A percentile compares a stretch with the other conserved stretches of the same genome.
These are phyloP conservation scores for Chaetomium tenue DNA, from an alignment of 495 filamentous ascomycete species.

Conservation along the genomic window DNA sequence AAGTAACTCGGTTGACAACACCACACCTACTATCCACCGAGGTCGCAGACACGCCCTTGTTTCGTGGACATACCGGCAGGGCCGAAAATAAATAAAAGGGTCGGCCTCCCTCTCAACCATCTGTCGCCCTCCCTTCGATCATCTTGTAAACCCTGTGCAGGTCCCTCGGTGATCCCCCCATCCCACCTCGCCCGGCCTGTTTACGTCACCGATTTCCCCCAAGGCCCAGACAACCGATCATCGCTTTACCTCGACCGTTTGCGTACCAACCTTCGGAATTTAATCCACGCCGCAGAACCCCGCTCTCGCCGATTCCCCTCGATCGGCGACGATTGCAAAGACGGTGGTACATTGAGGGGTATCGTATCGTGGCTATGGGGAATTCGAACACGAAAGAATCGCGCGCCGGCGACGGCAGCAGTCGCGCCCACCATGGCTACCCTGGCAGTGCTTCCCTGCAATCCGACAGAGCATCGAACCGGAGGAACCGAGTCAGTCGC, in stretches of 20 bases:
- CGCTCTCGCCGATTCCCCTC: not conserved
- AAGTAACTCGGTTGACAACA: not conserved
- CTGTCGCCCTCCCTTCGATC: conserved; percentile 2
- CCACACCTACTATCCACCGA: not conserved
- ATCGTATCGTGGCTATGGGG: conserved; percentile 29
- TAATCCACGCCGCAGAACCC: not conserved
- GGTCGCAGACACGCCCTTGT: not conserved
- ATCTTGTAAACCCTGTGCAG: conserved; percentile 10
- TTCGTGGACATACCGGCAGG: not conserved
- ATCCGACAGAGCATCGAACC: conserved; percentile 26
- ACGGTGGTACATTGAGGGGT: conserved; percentile 12
- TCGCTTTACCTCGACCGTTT: not conserved
- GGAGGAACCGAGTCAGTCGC: conserved; percentile 33
- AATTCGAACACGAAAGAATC: conserved; percentile 38
- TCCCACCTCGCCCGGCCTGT: not conserved
- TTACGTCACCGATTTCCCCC: conserved; percentile 16
- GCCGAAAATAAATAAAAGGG: not conserved
- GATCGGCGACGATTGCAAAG: conserved; percentile 17
- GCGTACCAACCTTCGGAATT: not conserved
- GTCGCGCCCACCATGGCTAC: conserved; percentile 29
- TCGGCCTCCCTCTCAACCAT: not conserved
- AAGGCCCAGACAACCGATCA: not conserved
- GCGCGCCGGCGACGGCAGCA: conserved; percentile 30
- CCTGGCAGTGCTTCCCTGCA: conserved; percentile 23
- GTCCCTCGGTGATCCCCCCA: conserved; percentile 16